These are phyloP conservation scores for Neofusicoccum parvum DNA, from an alignment of 2,329 filamentous ascomycete species.

Conservation along the genomic window DNA sequence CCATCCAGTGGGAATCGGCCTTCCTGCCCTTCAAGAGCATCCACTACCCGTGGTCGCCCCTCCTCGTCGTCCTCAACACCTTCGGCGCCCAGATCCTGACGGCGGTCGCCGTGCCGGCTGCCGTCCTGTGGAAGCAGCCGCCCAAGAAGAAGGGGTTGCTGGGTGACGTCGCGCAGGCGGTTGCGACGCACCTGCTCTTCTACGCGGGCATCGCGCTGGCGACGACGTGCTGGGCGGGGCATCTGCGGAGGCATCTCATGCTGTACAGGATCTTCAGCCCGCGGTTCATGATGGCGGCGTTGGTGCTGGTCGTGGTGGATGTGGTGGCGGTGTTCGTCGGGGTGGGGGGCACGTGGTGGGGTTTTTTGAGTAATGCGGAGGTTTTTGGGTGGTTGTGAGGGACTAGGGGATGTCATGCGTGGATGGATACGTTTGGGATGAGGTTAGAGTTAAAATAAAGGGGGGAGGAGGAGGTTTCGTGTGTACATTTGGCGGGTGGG, in stretches of 20 bases:
- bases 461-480: too few species aligned
- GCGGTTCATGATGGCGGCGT: constrained; percentile 80
- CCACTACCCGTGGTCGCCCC: constrained; percentile 84
- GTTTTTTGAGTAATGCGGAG: constrained; percentile 76
- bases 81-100: constrained; percentile 88
- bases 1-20: constrained; percentile 93
- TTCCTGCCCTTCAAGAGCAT: constrained; percentile 86
- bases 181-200: constrained; percentile 77
- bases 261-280: constrained; percentile 92
- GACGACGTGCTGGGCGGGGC: constrained; percentile 87
- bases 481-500: too few species aligned
- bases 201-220: constrained; percentile 81
- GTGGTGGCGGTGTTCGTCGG: constrained; percentile 70
- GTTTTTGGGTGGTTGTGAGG: constrained; percentile 68
- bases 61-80: constrained; percentile 81
- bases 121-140: constrained; percentile 86
- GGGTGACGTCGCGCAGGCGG: constrained; percentile 68
- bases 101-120: constrained; percentile 74
- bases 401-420: too few species aligned
- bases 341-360: constrained; percentile 74
- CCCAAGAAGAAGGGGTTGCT: constrained; percentile 67
- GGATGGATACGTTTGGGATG: too few species aligned
- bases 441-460: too few species aligned
- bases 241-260: constrained; percentile 90
- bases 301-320: constrained; percentile 75